Evolutionary conservation across 2,329 filamentous ascomycete genomes (phyloP).

Genomic region (Fusarium phyllophilum): DNA sequence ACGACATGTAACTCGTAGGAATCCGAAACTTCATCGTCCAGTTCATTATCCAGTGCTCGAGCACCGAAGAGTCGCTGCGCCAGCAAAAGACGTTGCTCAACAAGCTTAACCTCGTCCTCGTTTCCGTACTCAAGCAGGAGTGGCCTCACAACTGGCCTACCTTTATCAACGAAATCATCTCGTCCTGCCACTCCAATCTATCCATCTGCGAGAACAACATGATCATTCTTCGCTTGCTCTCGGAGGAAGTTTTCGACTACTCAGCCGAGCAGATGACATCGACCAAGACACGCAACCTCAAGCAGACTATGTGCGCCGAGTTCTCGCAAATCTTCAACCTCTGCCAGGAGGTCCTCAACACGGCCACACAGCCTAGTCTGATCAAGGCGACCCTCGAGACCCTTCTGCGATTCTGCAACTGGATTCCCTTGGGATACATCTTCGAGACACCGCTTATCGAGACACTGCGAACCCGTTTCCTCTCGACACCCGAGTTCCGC

Average conservation of each 20-base stretch:
- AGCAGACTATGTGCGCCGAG: constrained; percentile 98
- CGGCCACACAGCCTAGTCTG: constrained; percentile 86
- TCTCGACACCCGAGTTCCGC: constrained; percentile 93
- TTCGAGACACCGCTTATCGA: constrained; percentile 98
- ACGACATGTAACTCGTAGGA: constrained; percentile 61
- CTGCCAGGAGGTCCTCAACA: constrained; percentile 93
- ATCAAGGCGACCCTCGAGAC: constrained; percentile 98
- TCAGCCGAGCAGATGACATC: constrained; percentile 99
- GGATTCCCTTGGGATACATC: constrained; percentile 98
- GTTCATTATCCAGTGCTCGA: constrained; percentile 95
- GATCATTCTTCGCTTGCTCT: constrained; percentile 93
- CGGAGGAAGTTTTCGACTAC: constrained; percentile 98
- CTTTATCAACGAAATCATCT: constrained; percentile 99
- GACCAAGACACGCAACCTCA: constrained; percentile 92
- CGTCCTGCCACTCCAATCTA: constrained; percentile 92
- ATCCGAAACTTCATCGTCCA: constrained; percentile 99
- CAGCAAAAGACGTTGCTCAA: constrained; percentile 90
- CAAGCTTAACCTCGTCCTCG: constrained; percentile 97
- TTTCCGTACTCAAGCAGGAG: constrained; percentile 98
- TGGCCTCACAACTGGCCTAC: constrained; percentile 99
- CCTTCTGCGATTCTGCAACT: constrained; percentile 95
- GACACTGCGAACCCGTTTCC: constrained; percentile 89
- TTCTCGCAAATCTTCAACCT: constrained; percentile 99
- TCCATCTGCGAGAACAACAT: constrained; percentile 99
- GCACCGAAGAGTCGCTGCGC: constrained; percentile 86